These are phyloP conservation scores for Austroboletus eburneus DNA, from an alignment of 768 basidiomycete species.

Conservation along the genomic window DNA sequence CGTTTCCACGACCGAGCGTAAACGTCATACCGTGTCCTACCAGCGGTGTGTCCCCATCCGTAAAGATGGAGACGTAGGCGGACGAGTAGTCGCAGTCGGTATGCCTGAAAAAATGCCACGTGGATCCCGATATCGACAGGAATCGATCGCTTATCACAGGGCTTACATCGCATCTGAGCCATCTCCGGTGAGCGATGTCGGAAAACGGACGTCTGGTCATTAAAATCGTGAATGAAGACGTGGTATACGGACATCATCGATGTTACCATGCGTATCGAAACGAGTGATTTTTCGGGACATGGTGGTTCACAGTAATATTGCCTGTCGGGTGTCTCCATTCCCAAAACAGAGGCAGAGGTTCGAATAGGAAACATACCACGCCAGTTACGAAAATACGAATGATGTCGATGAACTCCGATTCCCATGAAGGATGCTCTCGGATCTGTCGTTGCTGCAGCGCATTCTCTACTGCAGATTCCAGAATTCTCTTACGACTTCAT, in stretches of 20 bases:
- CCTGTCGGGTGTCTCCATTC: no score
- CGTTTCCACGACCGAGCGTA: slow-evolving; percentile 92
- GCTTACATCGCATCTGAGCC: slow-evolving; percentile 89
- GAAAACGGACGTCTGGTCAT: slow-evolving; percentile 78
- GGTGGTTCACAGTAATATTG: background rate
- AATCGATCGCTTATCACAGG: background rate
- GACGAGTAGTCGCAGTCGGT: slow-evolving; percentile 95
- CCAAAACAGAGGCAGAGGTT: no score
- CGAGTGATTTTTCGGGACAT: slow-evolving; percentile 46
- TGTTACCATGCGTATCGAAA: slow-evolving; percentile 55
- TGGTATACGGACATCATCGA: background rate
- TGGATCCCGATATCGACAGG: slow-evolving; percentile 52
- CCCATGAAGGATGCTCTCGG: no score
- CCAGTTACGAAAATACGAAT: no score
- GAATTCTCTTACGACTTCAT: no score
- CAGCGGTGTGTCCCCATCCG: slow-evolving; percentile 57
- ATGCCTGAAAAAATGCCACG: no score
- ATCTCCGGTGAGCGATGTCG: slow-evolving; percentile 86
- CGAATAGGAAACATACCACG: no score
- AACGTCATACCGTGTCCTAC: slow-evolving; percentile 94
- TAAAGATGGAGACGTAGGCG: slow-evolving; percentile 80
- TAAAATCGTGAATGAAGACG: background rate
- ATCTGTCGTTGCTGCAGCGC: no score
- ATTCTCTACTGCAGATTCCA: no score
- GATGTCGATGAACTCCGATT: no score